phyloP scores from a whole-genome alignment of 2,329 filamentous ascomycete species.

The Rosellinia necatrix region DNA sequence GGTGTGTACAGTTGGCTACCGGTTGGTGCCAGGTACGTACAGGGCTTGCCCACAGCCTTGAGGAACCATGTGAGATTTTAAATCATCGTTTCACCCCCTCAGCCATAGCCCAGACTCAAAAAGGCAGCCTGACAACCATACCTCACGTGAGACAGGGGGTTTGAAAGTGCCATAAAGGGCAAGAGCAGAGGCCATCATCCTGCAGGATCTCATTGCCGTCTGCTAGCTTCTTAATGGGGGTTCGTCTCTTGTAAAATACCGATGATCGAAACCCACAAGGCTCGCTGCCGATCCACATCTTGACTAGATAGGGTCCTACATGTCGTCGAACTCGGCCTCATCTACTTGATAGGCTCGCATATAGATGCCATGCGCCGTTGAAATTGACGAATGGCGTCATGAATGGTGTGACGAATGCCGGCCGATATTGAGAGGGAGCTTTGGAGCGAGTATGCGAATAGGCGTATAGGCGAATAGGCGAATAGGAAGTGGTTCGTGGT shows the following conservation, averaged over 20 bases:
- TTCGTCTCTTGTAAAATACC: not conserved
- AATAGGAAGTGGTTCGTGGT: not conserved
- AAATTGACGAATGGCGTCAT: not conserved
- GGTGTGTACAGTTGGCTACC: too few relatives aligned
- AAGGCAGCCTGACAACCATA: not conserved
- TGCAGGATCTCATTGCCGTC: conserved; percentile 11
- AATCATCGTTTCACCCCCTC: conserved; percentile 11
- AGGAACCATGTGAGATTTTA: conserved; percentile 16
- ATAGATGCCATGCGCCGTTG: not conserved
- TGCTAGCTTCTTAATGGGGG: not conserved
- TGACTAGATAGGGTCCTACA: too few relatives aligned
- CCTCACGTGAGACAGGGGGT: conserved; percentile 8
- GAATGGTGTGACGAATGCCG: not conserved
- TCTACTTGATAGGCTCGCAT: not conserved
- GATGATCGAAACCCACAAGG: not conserved
- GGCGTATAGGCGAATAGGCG: too few relatives aligned
- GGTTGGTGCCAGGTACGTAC: not conserved
- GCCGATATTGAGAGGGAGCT: too few relatives aligned
- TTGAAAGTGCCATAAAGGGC: conserved; percentile 3
- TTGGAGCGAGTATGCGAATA: too few relatives aligned
- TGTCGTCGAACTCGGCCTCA: too few relatives aligned
- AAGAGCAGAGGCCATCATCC: conserved; percentile 20
- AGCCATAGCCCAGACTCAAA: conserved; percentile 5
- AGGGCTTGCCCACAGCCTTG: not conserved
- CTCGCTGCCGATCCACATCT: too few relatives aligned